Conservation (phyloP, 768 basidiomycete genomes). For the Tulasnella sp. region DNA sequence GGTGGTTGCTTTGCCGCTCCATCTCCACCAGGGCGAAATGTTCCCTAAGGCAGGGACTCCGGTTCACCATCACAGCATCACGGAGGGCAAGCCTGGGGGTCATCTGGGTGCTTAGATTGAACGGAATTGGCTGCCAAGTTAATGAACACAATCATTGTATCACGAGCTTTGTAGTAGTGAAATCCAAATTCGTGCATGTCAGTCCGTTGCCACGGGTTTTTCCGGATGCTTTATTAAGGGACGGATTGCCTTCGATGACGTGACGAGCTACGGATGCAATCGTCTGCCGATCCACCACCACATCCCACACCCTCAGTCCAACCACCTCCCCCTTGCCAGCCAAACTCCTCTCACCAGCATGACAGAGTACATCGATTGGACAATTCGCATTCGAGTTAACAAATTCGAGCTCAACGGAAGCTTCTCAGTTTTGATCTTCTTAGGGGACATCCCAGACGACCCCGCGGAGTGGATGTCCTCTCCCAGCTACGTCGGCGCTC, state of each 20-base stretch:
- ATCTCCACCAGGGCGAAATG: constrained; percentile 4
- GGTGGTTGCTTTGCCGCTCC: neutral
- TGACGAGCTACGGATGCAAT: neutral
- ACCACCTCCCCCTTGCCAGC: neutral
- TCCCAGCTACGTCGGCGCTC: constrained; percentile 43
- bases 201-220: neutral
- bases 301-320: neutral
- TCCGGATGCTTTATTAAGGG: neutral
- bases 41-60: neutral
- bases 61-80: constrained; percentile 17
- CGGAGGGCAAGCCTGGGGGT: constrained; percentile 16
- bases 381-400: constrained; percentile 42
- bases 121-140: neutral
- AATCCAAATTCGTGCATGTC: neutral
- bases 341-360: neutral
- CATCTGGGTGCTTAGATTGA: neutral
- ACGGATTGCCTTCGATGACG: neutral
- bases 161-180: neutral
- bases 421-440: constrained; percentile 48
- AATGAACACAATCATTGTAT: neutral
- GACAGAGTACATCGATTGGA: constrained; percentile 39
- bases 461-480: constrained; percentile 39
- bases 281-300: neutral
- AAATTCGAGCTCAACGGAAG: constrained; percentile 45
- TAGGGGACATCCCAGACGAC: constrained; percentile 43